Conservation (phyloP, 2,329 filamentous ascomycete genomes). For the Sporothrix protearum region DNA sequence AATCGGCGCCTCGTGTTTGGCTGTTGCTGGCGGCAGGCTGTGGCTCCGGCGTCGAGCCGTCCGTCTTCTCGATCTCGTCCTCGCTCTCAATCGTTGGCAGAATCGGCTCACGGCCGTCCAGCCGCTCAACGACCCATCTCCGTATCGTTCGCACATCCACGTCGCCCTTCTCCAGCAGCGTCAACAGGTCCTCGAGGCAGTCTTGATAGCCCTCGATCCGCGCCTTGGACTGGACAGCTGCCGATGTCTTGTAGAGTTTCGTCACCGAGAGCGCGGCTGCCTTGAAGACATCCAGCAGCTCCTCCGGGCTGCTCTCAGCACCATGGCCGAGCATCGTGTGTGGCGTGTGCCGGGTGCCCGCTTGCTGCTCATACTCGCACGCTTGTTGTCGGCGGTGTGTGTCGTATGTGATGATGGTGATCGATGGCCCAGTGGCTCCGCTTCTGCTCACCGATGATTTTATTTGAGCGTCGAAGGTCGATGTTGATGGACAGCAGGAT, state of each 20-base stretch:
- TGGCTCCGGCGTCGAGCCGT: slow-evolving; percentile 57
- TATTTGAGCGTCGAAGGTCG: not conserved
- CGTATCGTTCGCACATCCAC: slow-evolving; percentile 67
- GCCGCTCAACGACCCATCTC: slow-evolving; percentile 64
- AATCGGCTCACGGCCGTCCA: slow-evolving; percentile 59
- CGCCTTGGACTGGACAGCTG: slow-evolving; percentile 70
- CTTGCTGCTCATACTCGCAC: not conserved
- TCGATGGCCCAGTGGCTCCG: not conserved
- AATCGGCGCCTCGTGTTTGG: not conserved
- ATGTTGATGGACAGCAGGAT: not conserved
- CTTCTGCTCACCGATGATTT: no score
- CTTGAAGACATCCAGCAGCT: slow-evolving; percentile 85
- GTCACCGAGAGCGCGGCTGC: slow-evolving; percentile 90
- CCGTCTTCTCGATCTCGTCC: slow-evolving; percentile 64
- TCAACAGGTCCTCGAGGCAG: slow-evolving; percentile 83
- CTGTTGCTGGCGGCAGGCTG: slow-evolving; percentile 30
- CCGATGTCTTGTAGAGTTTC: slow-evolving; percentile 91
- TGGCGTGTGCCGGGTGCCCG: not conserved
- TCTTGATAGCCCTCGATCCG: slow-evolving; percentile 86
- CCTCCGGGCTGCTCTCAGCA: slow-evolving; percentile 44
- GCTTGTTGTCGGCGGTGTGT: not conserved
- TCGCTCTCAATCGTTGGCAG: slow-evolving; percentile 46
- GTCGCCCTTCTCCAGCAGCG: slow-evolving; percentile 76
- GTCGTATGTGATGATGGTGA: not conserved
- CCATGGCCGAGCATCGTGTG: slow-evolving; percentile 16